Evolutionary conservation across 306 rosid genomes (phyloP).

Genomic region (Clitoria ternatea): DNA sequence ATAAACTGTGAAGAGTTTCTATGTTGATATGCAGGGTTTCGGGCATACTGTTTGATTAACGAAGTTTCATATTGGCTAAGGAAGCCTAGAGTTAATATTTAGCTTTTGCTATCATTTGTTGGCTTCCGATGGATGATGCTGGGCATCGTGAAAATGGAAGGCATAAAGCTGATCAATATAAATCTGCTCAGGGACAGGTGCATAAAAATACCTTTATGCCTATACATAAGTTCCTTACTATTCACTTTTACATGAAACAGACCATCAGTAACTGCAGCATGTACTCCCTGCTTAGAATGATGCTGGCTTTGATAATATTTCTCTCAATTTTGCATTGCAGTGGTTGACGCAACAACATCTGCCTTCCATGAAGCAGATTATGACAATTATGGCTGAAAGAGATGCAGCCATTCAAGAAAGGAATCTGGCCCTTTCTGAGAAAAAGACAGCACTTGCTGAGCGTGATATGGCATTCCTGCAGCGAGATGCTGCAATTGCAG

Average conservation of each 20-base stretch:
- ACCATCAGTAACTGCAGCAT: neutral
- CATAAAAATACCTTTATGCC: neutral
- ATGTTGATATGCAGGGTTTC: conserved; percentile 28
- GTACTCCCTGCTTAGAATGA: neutral
- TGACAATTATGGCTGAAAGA: conserved; percentile 89
- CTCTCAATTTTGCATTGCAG: conserved; percentile 39
- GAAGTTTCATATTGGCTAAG: conserved; percentile 14
- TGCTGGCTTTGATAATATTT: neutral
- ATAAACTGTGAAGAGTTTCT: conserved; percentile 16
- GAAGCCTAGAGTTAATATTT: conserved; percentile 23
- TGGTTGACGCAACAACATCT: conserved; percentile 97
- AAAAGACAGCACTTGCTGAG: conserved; percentile 84
- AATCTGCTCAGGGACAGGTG: conserved; percentile 96
- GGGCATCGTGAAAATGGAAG: conserved; percentile 94
- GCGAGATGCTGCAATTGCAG: conserved; percentile 87
- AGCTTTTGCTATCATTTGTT: conserved; percentile 28
- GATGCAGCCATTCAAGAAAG: conserved; percentile 93
- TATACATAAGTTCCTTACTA: neutral
- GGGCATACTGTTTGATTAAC: conserved; percentile 21
- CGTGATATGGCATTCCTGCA: conserved; percentile 88
- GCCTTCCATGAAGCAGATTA: conserved; percentile 95
- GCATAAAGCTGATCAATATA: conserved; percentile 83
- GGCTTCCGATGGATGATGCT: conserved; percentile 74
- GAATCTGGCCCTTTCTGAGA: conserved; percentile 88
- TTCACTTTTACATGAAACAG: neutral